These are phyloP conservation scores for Candida silvatica DNA, from an alignment of 805 yeast species.

Conservation along the genomic window DNA sequence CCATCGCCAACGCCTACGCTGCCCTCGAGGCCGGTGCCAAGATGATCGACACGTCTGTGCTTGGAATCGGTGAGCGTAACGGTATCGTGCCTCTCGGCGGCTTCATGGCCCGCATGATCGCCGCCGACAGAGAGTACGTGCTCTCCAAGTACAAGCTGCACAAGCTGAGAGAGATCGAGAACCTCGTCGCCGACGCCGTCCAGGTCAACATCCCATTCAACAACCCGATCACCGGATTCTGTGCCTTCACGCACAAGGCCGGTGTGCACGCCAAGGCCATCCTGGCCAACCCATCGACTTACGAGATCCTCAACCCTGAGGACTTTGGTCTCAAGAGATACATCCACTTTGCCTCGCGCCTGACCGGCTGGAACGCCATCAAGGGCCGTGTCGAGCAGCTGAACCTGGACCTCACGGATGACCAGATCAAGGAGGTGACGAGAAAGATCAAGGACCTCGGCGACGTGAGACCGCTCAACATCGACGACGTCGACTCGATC, in stretches of 20 bases:
- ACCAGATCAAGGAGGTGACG: constrained; percentile 49
- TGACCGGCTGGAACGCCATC: constrained; percentile 59
- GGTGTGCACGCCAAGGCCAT: constrained; percentile 59
- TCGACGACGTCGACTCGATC: constrained; percentile 54
- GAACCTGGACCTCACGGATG: constrained; percentile 46
- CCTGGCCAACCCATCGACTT: constrained; percentile 55
- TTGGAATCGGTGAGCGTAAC: constrained; percentile 58
- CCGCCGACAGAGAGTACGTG: constrained; percentile 51
- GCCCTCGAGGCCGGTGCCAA: constrained; percentile 58
- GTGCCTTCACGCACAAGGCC: constrained; percentile 58
- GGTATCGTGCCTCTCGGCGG: constrained; percentile 58
- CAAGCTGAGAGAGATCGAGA: constrained; percentile 50
- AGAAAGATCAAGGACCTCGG: constrained; percentile 47
- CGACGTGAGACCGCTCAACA: constrained; percentile 50
- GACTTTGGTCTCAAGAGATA: constrained; percentile 56
- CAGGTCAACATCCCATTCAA: constrained; percentile 53
- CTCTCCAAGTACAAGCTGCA: constrained; percentile 47
- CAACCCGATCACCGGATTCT: constrained; percentile 56
- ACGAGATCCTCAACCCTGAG: constrained; percentile 48
- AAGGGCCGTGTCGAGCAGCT: constrained; percentile 53
- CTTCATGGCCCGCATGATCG: constrained; percentile 56
- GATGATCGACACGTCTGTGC: constrained; percentile 47
- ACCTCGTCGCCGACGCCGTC: constrained; percentile 50
- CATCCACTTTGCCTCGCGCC: constrained; percentile 51
- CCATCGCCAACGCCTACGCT: constrained; percentile 54